These are phyloP conservation scores for Xylaria curta DNA, from an alignment of 495 filamentous ascomycete genomes.

Conservation along the genomic window DNA sequence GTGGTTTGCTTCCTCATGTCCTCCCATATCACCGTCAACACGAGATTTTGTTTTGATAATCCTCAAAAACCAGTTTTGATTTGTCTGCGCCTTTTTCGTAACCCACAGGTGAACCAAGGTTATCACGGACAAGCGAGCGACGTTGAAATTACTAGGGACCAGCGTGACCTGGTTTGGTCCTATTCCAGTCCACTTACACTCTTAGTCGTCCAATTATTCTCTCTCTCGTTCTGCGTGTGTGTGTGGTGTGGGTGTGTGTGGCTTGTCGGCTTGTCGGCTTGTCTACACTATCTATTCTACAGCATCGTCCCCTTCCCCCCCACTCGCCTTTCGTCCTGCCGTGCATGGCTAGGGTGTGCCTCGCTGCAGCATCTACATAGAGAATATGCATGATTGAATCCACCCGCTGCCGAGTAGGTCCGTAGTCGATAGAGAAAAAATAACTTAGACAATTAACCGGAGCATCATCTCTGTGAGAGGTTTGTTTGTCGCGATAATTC, in stretches of 20 bases:
- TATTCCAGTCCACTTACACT: constrained; percentile 18
- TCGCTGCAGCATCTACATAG: constrained; percentile 18
- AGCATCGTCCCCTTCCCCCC: not conserved
- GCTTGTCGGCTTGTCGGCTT: not conserved
- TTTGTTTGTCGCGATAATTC: constrained; percentile 5
- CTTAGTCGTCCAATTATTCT: not conserved
- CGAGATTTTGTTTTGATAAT: constrained; percentile 4
- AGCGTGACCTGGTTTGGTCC: constrained; percentile 6
- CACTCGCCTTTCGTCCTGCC: constrained; percentile 19
- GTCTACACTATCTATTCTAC: not conserved
- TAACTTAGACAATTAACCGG: constrained; percentile 18
- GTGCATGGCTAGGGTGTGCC: constrained; percentile 21
- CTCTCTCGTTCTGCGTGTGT: not conserved
- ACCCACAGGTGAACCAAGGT: not conserved
- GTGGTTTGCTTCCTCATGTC: not conserved
- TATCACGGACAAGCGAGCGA: constrained; percentile 7
- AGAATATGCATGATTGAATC: constrained; percentile 23
- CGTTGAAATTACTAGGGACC: constrained; percentile 2
- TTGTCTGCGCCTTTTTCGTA: constrained; percentile 5
- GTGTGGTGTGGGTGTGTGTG: not conserved
- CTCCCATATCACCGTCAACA: not conserved
- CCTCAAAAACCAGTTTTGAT: constrained; percentile 9
- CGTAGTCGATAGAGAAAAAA: not conserved
- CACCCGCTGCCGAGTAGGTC: constrained; percentile 17
- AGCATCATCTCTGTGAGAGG: not conserved